A percentile compares a stretch with the other conserved stretches of the same genome.
These are phyloP conservation scores for Colletotrichum sp. DNA, from an alignment of 2,329 filamentous ascomycete species.

Conservation along the genomic window DNA sequence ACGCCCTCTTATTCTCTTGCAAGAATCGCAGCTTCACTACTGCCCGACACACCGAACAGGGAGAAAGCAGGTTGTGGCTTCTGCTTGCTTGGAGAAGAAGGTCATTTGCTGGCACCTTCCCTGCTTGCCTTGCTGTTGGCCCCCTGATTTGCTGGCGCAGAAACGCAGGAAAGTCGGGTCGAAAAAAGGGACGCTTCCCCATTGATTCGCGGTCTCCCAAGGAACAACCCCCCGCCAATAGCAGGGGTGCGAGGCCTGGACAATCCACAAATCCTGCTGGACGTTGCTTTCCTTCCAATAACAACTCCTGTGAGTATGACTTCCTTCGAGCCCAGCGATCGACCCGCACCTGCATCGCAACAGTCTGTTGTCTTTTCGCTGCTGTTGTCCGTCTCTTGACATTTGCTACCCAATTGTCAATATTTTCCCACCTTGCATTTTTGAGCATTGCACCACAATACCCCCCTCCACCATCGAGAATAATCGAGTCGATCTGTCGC, in stretches of 20 bases:
- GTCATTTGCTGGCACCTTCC: constrained; percentile 13
- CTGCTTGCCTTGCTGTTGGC: constrained; percentile 5
- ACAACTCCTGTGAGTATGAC: constrained; percentile 23
- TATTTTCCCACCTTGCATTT: not conserved
- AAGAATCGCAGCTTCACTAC: constrained; percentile 1
- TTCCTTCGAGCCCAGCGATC: not conserved
- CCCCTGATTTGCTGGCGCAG: constrained; percentile 10
- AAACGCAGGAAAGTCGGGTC: constrained; percentile 7
- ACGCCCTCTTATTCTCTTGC: not conserved
- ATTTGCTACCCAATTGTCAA: not conserved
- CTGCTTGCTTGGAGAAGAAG: not conserved
- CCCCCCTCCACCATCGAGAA: not conserved
- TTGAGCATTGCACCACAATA: not conserved
- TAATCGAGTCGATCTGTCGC: constrained; percentile 1
- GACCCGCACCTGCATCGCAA: constrained; percentile 1
- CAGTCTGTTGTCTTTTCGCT: constrained; percentile 2
- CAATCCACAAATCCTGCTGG: constrained; percentile 21
- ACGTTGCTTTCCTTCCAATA: constrained; percentile 17
- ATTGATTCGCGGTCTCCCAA: constrained; percentile 23
- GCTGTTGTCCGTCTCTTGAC: not conserved
- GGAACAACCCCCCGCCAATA: constrained; percentile 21
- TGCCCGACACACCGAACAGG: constrained; percentile 2
- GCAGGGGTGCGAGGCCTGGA: constrained; percentile 19
- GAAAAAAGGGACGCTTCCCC: constrained; percentile 5
- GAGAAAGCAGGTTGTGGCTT: not conserved